Percentiles rank a stretch among this genome's conserved stretches.
Conservation (phyloP, 129 eudicot genomes). For the Saposhnikovia divaricata region DNA sequence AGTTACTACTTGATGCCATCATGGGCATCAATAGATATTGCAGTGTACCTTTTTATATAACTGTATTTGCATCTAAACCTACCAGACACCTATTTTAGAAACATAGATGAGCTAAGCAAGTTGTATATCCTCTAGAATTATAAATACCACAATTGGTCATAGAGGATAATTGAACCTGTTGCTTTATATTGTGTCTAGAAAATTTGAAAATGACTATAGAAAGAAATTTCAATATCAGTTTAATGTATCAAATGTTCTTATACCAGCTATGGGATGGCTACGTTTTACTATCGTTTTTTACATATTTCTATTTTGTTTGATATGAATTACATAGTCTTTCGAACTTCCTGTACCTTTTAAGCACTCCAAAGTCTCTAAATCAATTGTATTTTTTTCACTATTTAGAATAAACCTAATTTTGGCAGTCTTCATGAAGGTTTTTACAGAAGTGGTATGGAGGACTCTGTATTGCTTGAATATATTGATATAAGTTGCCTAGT, state of each 20-base stretch:
- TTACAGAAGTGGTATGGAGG: not conserved
- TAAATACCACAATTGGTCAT: not conserved
- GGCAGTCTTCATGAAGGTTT: not conserved
- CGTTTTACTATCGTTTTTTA: not conserved
- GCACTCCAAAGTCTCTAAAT: not conserved
- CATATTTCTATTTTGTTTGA: too few species aligned
- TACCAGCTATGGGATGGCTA: not conserved
- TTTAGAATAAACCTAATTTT: not conserved
- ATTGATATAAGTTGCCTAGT: not conserved
- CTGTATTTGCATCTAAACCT: too few species aligned
- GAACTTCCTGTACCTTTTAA: not conserved
- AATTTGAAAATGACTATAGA: too few species aligned
- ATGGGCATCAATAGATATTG: too few species aligned
- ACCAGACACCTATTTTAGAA: not conserved
- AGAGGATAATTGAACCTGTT: not conserved
- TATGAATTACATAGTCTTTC: not conserved
- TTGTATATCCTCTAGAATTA: not conserved
- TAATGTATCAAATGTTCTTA: not conserved
- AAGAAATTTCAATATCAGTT: not conserved
- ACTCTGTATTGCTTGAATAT: not conserved
- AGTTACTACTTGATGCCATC: too few species aligned
- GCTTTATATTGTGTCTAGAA: not conserved
- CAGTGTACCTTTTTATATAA: too few species aligned
- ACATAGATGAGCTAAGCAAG: not conserved
- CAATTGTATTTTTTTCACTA: not conserved